These are phyloP conservation scores for Ceratocystis ficicola DNA, from an alignment of 2,329 filamentous ascomycete species.

Conservation along the genomic window DNA sequence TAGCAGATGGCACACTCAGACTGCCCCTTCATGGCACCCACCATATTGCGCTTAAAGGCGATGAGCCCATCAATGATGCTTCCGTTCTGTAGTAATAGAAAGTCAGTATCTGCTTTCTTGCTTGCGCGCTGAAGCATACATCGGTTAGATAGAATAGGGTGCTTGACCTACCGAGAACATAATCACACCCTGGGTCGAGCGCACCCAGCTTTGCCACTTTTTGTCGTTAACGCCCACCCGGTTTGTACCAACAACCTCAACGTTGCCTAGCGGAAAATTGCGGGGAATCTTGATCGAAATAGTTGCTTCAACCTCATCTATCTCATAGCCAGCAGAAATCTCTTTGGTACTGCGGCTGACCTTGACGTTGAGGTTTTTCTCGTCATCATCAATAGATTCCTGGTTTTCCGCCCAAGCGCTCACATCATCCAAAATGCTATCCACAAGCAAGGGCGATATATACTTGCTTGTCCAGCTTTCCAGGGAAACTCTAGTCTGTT, in stretches of 20 bases:
- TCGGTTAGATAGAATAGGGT: background rate
- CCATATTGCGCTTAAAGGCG: constrained; percentile 76
- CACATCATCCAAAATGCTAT: constrained; percentile 54
- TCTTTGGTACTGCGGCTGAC: constrained; percentile 60
- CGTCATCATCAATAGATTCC: constrained; percentile 34
- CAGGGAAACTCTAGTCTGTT: constrained; percentile 67
- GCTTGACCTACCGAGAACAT: constrained; percentile 56
- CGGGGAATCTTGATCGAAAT: constrained; percentile 72
- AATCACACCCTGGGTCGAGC: constrained; percentile 81
- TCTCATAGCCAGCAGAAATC: constrained; percentile 69
- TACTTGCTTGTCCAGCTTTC: constrained; percentile 76
- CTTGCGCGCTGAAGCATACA: background rate
- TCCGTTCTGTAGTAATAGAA: constrained; percentile 46
- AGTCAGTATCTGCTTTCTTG: constrained; percentile 10
- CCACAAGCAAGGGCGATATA: constrained; percentile 60
- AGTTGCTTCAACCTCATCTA: constrained; percentile 75
- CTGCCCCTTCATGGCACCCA: constrained; percentile 80
- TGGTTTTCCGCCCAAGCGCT: constrained; percentile 50
- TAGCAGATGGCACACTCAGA: constrained; percentile 96
- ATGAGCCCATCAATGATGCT: constrained; percentile 76
- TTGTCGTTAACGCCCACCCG: constrained; percentile 79
- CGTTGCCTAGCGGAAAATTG: constrained; percentile 70
- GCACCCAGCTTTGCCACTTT: constrained; percentile 86
- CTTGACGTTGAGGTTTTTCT: constrained; percentile 53
- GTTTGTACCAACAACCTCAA: constrained; percentile 63